Conservation (phyloP, 345 rosid genomes). For the Reutealis trisperma region DNA sequence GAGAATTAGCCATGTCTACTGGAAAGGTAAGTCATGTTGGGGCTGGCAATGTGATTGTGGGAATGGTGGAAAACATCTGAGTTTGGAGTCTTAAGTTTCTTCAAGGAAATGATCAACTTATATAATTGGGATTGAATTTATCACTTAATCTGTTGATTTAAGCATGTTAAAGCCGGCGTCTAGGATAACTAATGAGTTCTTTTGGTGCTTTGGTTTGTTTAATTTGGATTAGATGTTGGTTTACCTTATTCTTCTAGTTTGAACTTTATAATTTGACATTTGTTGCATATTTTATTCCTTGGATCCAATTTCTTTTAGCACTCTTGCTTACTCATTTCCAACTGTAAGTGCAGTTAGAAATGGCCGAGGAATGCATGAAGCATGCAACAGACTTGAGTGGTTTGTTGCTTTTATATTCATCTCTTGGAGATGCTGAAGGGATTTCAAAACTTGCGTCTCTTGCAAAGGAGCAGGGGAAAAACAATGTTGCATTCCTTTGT, state of each 20-base stretch:
- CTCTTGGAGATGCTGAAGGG: constrained; percentile 96
- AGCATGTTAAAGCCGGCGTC: neutral
- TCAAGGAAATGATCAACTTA: neutral
- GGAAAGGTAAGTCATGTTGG: constrained; percentile 62
- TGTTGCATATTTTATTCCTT: neutral
- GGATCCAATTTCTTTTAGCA: neutral
- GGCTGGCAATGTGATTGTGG: neutral
- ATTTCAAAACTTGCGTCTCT: constrained; percentile 72
- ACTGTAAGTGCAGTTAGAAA: constrained; percentile 67
- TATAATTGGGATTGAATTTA: neutral
- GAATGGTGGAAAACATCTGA: neutral
- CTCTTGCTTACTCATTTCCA: neutral
- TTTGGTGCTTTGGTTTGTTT: neutral
- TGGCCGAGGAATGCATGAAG: constrained; percentile 99
- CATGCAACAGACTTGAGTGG: constrained; percentile 95
- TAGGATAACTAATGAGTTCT: neutral
- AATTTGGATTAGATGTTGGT: neutral
- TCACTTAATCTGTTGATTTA: neutral
- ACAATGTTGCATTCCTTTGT: constrained; percentile 93
- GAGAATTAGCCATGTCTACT: constrained; percentile 92
- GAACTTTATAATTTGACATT: neutral
- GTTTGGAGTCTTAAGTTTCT: neutral
- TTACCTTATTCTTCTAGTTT: neutral
- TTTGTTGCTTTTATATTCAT: constrained; percentile 88
- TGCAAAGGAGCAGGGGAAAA: constrained; percentile 97